phyloP scores from a whole-genome alignment of 768 basidiomycete genomes.

The Podaxis mareebaensis region DNA sequence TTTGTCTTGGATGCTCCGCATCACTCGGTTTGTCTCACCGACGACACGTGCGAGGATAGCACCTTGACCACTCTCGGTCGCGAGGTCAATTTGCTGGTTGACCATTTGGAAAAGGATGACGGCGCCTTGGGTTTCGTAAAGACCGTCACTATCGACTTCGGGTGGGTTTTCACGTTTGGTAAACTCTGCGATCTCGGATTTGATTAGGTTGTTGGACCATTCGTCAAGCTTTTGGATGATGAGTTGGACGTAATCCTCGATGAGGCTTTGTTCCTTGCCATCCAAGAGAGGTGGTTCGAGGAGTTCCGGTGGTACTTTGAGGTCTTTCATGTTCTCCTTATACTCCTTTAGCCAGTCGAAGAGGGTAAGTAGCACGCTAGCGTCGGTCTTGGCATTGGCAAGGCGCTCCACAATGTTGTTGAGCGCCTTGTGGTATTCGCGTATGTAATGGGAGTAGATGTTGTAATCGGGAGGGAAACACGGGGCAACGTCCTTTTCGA shows the following conservation, averaged over 20 bases:
- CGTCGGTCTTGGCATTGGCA: conserved; percentile 76
- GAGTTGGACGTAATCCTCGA: conserved; percentile 93
- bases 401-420: conserved; percentile 73
- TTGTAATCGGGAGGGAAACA: conserved; percentile 95
- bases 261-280: conserved; percentile 89
- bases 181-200: conserved; percentile 85
- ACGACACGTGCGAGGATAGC: conserved; percentile 90
- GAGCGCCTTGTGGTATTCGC: conserved; percentile 87
- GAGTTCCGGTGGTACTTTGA: conserved; percentile 77
- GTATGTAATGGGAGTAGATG: conserved; percentile 78
- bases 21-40: conserved; percentile 83
- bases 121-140: conserved; percentile 90
- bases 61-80: conserved; percentile 94
- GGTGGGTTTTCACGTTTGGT: conserved; percentile 80
- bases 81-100: conserved; percentile 94
- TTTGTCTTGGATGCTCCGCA: conserved; percentile 84
- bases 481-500: conserved; percentile 85
- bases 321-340: conserved; percentile 92
- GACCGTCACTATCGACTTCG: conserved; percentile 84
- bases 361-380: conserved; percentile 81
- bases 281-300: conserved; percentile 91
- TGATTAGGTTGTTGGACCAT: conserved; percentile 94
- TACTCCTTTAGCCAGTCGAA: conserved; percentile 97
- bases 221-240: conserved; percentile 96
- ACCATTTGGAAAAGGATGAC: conserved; percentile 98